A percentile compares a stretch with the other conserved stretches of the same genome.
These are phyloP conservation scores for Mucor plumbeus DNA, from an alignment of 371 early-diverging fungal species.

Conservation along the genomic window DNA sequence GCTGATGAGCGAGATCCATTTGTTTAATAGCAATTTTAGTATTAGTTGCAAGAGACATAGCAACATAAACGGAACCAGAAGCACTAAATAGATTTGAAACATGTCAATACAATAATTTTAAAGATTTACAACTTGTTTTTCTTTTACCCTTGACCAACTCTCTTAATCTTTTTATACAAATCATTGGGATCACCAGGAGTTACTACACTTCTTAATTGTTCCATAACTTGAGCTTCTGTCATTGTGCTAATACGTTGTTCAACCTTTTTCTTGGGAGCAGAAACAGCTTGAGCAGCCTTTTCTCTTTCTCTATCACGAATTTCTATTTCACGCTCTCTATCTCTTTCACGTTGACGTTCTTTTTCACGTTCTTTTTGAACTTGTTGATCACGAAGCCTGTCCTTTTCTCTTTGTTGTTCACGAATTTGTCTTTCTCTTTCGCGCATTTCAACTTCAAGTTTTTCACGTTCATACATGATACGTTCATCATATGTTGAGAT, in stretches of 20 bases:
- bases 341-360: constrained; percentile 25
- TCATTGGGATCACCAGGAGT: constrained; percentile 85
- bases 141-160: constrained; percentile 94
- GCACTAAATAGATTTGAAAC: constrained; percentile 61
- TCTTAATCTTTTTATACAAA: constrained; percentile 87
- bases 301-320: constrained; percentile 38
- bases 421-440: constrained; percentile 35
- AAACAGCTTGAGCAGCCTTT: constrained; percentile 36
- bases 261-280: constrained; percentile 54
- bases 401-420: constrained; percentile 30
- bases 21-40: constrained; percentile 96
- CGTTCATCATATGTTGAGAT: constrained; percentile 42
- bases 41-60: constrained; percentile 65
- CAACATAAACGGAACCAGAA: constrained; percentile 95
- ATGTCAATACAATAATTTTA: background rate
- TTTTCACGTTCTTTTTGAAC: constrained; percentile 23
- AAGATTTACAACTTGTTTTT: too few relatives aligned
- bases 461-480: constrained; percentile 37
- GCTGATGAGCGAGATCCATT: constrained; percentile 93
- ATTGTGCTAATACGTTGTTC: constrained; percentile 81
- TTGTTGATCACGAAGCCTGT: constrained; percentile 24
- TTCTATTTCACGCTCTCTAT: constrained; percentile 30
- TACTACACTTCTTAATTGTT: constrained; percentile 79
- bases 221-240: constrained; percentile 93
- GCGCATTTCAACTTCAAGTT: constrained; percentile 33